Base-by-base conservation (phyloP, 257 asterid species). In the Solanum etuberosum region DNA sequence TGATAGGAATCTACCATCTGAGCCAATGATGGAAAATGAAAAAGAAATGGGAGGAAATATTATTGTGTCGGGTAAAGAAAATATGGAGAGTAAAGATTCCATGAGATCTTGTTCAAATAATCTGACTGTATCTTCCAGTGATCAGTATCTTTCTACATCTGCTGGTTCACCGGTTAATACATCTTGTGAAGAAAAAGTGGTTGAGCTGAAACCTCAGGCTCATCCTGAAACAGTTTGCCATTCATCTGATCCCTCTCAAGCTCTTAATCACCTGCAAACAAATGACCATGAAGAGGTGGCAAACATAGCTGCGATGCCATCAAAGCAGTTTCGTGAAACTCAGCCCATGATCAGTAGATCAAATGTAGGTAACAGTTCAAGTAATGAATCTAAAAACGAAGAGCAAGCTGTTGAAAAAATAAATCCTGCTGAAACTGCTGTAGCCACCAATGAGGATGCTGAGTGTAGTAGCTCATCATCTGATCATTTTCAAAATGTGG, bases 341-440 rank as follows among this genome's bases (percentile, higher is more conserved):
- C 74, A 77, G 43, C 51, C 27, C 71, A 67, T 37, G 77, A 34
- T 20, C 38, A 48, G 54, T 27, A 71, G 74, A 51, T 86, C 43
- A 32, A 59, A 27, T 87, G 70, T 81, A 65, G 74, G 85, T 31
- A 42, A 37, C 81, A 70, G 68, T 70, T 51, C 87, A 57, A 46
- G 46, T 68, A 68, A 68, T 68, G 89, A 65, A 65, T 31, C 87
- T 72, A 46, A 71, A 43, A 71, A n/a, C 2, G 72, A 12, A 48
- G 92, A 90, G 85, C 91, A 63, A 87, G 94, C 54, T 34, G 89
- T 87, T 51, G 88, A 84, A 40, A 88, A 83, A 77, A 91, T 80
- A 86, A 93, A 88, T 91, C 84, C 89, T 67, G 87, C 93, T 86
- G 95, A 89, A 88, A 83, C 86, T 88, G 90, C 92, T 89, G 31